Evolutionary conservation across 306 rosid genomes (phyloP), one percentile per base, ranked within the genome.

Genomic region (Calophaca sinica): DNA sequence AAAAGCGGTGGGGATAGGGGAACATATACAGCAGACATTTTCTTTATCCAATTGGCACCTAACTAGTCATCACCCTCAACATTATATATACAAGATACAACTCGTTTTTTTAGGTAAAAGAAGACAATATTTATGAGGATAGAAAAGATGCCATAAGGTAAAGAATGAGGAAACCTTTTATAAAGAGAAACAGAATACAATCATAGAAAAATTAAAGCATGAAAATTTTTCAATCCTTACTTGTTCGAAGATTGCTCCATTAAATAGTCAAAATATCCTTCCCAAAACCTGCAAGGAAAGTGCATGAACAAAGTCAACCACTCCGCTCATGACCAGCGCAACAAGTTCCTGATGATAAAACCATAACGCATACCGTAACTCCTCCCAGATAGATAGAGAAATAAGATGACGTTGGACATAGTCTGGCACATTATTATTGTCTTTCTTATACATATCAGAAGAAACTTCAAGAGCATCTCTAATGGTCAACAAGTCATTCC

Each of bases 391-490:
- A 57, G 99, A 90, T 70, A 94, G 70, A 79, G 96, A 92, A 66
- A 94, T 85, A 81, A 94, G 99, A 89, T 94, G 97, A 32, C 96
- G 97, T 78, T 92, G 96, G 81, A 92, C 85, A 74, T 86, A 89
- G 82, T 94, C 99, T 1, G 89, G 75, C 78, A 92, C 97, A 80
- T 90, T 92, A 77, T 85, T 87, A n/a, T 80, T 87, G 82, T 94
- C 99, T 81, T 86, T 94, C 86, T 94, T 94, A 77, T 75, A 89
- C 93, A 92, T 89, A 74, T 92, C 97, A 72, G 97, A 94, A 49
- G 97, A 94, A 72, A 94, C 99, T 86, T 92, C 99, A 86, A 92
- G 94, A 75, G 97, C 99, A 81, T 94, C 99, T 86, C 97, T 92
- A 75, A 94, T 70, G 38, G 97, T 94, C 80, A 74, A 15, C 81